phyloP scores from a whole-genome alignment of 192 early-diverging fungal genomes.

The Funneliformis geosporum region DNA sequence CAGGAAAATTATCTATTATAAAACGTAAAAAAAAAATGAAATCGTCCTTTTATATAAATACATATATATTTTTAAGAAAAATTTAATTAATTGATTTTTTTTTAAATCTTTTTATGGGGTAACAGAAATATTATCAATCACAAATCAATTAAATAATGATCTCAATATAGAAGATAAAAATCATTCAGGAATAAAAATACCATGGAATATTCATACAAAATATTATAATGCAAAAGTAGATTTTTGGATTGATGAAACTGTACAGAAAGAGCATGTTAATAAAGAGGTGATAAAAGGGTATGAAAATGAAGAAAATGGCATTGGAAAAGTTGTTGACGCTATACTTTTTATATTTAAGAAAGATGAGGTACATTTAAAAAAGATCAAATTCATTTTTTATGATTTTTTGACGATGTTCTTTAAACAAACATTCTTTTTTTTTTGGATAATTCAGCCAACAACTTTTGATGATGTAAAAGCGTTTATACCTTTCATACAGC shows the following conservation, averaged over 20 bases:
- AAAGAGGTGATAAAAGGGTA: conserved; percentile 39
- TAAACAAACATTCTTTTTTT: neutral
- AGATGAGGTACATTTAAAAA: conserved; percentile 43
- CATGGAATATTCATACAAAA: conserved; percentile 62
- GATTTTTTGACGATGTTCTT: neutral
- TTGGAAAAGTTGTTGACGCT: conserved; percentile 57
- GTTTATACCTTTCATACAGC: conserved; percentile 58
- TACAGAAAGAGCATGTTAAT: conserved; percentile 34
- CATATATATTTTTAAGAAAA: neutral
- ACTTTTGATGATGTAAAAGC: conserved; percentile 56
- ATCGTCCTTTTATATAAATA: neutral
- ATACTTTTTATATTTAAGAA: conserved; percentile 65
- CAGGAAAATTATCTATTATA: conserved; percentile 52
- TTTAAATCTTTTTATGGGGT: too few relatives aligned
- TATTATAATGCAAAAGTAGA: conserved; percentile 67
- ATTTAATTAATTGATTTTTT: too few relatives aligned
- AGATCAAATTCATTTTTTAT: neutral
- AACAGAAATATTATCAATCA: conserved; percentile 8
- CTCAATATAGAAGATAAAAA: conserved; percentile 23
- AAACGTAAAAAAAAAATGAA: conserved; percentile 48
- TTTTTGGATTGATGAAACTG: conserved; percentile 65
- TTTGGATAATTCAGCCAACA: conserved; percentile 42
- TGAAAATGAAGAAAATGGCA: conserved; percentile 42
- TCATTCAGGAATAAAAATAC: conserved; percentile 48
- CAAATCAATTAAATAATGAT: conserved; percentile 16